Evolutionary conservation across 805 yeast species (phyloP).

Genomic region (Metschnikowia corniflorae): DNA sequence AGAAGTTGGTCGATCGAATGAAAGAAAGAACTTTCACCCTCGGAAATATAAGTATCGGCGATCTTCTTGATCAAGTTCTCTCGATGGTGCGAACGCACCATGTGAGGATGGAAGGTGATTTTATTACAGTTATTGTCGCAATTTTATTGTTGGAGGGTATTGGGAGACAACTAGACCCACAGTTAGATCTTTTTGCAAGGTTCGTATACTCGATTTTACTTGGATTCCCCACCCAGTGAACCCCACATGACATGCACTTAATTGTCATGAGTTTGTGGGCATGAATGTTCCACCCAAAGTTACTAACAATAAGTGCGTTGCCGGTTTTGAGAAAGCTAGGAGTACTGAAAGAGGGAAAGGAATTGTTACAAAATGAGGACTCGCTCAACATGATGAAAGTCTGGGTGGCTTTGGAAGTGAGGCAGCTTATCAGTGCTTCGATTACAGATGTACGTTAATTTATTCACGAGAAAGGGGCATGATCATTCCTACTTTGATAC

Average conservation of each 20-base stretch:
- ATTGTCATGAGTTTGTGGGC: too few species aligned
- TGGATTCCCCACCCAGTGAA: slow-evolving; percentile 45
- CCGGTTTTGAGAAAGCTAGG: slow-evolving; percentile 85
- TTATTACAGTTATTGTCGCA: slow-evolving; percentile 92
- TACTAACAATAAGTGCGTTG: slow-evolving; percentile 51
- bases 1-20: slow-evolving; percentile 73
- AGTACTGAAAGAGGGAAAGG: slow-evolving; percentile 59
- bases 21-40: slow-evolving; percentile 86
- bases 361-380: slow-evolving; percentile 52
- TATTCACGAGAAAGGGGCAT: background rate
- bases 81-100: slow-evolving; percentile 92
- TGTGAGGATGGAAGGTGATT: slow-evolving; percentile 97
- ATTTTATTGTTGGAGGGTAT: slow-evolving; percentile 89
- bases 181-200: slow-evolving; percentile 93
- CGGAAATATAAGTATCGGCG: slow-evolving; percentile 91
- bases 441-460: slow-evolving; percentile 64
- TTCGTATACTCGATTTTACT: slow-evolving; percentile 56
- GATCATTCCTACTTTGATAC: background rate
- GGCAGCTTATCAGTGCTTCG: slow-evolving; percentile 81
- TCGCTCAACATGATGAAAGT: slow-evolving; percentile 81
- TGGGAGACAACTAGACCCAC: slow-evolving; percentile 91
- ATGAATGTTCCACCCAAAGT: background rate
- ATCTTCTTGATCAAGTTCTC: slow-evolving; percentile 78
- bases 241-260: too few species aligned
- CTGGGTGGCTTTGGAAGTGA: slow-evolving; percentile 85